These are phyloP conservation scores for Entomortierella parvispora DNA, from an alignment of 192 early-diverging fungal genomes.

Conservation along the genomic window DNA sequence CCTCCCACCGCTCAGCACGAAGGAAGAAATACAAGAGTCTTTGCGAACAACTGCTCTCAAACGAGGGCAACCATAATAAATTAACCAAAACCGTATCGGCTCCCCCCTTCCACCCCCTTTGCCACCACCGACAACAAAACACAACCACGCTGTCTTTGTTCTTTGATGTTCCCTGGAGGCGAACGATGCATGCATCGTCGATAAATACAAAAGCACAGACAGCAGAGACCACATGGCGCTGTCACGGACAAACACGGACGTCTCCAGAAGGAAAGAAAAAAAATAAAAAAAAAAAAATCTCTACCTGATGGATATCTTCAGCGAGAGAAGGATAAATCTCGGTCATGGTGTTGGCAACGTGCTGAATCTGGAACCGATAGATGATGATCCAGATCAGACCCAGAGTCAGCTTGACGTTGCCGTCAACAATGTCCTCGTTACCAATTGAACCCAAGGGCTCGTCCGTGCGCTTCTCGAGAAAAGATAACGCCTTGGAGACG, in stretches of 20 bases:
- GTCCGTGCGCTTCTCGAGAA: constrained; percentile 60
- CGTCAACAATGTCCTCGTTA: constrained; percentile 83
- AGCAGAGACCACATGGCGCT: background rate
- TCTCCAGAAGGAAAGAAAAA: background rate
- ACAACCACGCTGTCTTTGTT: background rate
- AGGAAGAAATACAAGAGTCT: no score
- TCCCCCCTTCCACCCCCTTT: background rate
- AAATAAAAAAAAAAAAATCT: background rate
- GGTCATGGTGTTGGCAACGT: constrained; percentile 50
- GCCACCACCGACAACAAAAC: no score
- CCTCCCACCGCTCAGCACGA: no score
- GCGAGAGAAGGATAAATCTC: constrained; percentile 45
- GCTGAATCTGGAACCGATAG: constrained; percentile 65
- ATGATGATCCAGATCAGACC: constrained; percentile 66
- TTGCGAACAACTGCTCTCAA: background rate
- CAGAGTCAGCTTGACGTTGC: constrained; percentile 73
- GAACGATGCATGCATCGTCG: background rate
- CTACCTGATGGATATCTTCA: constrained; percentile 49
- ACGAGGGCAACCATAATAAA: constrained; percentile 34
- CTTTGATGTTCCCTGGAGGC: no score
- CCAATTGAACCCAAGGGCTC: constrained; percentile 71
- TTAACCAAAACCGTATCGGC: constrained; percentile 11
- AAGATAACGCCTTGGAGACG: constrained; percentile 74
- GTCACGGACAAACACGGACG: background rate
- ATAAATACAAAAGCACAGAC: background rate